A percentile compares a stretch with the other conserved stretches of the same genome.
These are phyloP conservation scores for Suhomyces atakaporum DNA, from an alignment of 1,139 yeast genomes.

Conservation along the genomic window DNA sequence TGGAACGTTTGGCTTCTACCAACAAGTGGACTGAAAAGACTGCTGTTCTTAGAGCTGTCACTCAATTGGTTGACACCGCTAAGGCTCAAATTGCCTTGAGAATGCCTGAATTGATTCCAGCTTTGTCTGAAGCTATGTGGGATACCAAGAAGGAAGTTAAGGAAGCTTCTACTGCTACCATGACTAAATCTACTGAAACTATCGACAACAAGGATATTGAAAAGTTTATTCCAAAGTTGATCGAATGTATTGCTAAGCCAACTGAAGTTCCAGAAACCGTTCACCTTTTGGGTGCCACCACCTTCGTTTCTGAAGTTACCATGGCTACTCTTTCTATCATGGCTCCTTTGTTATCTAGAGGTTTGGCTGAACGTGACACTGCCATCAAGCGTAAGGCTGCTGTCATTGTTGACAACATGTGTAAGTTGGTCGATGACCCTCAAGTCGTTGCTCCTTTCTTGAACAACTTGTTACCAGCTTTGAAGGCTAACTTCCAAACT, in stretches of 20 bases:
- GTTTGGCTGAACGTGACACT: conserved; percentile 99
- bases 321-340: conserved; percentile 98
- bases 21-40: conserved; percentile 99
- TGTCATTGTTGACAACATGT: conserved; percentile 99
- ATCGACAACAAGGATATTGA: conserved; percentile 99
- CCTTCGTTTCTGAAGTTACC: conserved; percentile 98
- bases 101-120: conserved; percentile 99
- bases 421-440: conserved; percentile 99
- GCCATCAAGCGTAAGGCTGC: conserved; percentile 99
- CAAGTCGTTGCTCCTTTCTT: conserved; percentile 99
- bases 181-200: conserved; percentile 95
- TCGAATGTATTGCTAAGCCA: conserved; percentile 96
- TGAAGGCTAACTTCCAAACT: conserved; percentile 89
- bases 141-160: conserved; percentile 98
- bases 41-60: conserved; percentile 80
- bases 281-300: conserved; percentile 98
- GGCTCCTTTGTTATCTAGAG: conserved; percentile 98
- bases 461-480: conserved; percentile 92
- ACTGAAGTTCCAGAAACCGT: conserved; percentile 98
- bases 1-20: conserved; percentile 67
- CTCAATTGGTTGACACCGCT: conserved; percentile 90
- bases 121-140: conserved; percentile 99
- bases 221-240: conserved; percentile 97
- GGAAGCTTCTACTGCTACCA: conserved; percentile 93
- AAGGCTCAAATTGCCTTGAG: conserved; percentile 95